phyloP scores from a whole-genome alignment of 257 asterid species.

The Nicotiana paniculata region DNA sequence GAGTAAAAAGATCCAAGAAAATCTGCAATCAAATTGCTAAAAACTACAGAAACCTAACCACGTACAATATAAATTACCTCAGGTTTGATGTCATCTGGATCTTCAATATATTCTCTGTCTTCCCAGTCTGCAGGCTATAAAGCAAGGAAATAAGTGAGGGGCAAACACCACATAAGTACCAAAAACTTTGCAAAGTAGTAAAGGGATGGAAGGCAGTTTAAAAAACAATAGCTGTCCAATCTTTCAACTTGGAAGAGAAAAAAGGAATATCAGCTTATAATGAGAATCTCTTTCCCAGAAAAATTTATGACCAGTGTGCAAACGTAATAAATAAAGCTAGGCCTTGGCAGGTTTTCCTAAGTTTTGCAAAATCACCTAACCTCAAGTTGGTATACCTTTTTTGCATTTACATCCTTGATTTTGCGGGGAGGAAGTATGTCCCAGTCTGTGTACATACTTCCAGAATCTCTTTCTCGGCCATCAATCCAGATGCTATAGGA shows the following conservation, averaged over 20 bases:
- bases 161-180: not conserved
- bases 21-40: not conserved
- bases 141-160: not conserved
- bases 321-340: not conserved
- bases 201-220: not conserved
- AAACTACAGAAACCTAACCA: not conserved
- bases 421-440: slow-evolving; percentile 24
- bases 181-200: not conserved
- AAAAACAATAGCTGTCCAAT: not conserved
- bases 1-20: slow-evolving; percentile 6
- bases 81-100: slow-evolving; percentile 75
- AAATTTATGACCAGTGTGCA: not conserved
- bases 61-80: slow-evolving; percentile 39
- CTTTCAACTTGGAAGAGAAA: not conserved
- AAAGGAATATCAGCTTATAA: not conserved
- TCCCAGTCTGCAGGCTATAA: slow-evolving; percentile 96
- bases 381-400: slow-evolving; percentile 19
- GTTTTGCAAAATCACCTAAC: not conserved
- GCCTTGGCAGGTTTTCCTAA: not conserved
- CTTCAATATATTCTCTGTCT: slow-evolving; percentile 80
- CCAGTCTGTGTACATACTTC: slow-evolving; percentile 28
- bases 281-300: not conserved
- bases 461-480: slow-evolving; percentile 19
- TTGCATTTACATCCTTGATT: slow-evolving; percentile 21
- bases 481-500: slow-evolving; percentile 24